phyloP scores from a whole-genome alignment of 257 asterid species.

The Agastache rugosa region DNA sequence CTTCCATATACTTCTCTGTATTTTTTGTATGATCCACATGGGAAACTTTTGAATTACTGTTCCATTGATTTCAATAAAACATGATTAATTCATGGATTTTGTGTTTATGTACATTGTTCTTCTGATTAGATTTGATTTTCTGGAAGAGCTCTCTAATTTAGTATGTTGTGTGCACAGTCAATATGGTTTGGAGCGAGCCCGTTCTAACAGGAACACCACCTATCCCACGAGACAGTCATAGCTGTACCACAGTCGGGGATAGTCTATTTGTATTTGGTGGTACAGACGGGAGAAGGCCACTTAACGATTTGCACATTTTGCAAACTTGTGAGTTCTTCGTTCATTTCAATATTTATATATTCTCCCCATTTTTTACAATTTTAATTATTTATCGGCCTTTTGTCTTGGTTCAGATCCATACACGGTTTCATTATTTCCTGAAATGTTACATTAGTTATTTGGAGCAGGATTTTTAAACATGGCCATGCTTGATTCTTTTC shows the following conservation, averaged over 20 bases:
- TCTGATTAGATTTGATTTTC: background rate
- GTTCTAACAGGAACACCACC: constrained; percentile 70
- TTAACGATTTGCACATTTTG: constrained; percentile 77
- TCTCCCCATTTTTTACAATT: constrained; percentile 3
- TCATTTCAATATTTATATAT: constrained; percentile 13
- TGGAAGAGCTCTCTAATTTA: constrained; percentile 24
- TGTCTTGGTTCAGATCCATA: constrained; percentile 18
- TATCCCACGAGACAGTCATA: constrained; percentile 91
- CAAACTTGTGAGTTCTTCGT: constrained; percentile 72
- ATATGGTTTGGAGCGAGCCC: constrained; percentile 79
- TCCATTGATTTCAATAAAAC: background rate
- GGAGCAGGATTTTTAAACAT: constrained; percentile 16
- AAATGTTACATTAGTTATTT: constrained; percentile 9
- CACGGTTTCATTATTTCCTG: background rate
- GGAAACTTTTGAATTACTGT: constrained; percentile 13
- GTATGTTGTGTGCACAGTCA: constrained; percentile 55
- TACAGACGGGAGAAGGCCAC: constrained; percentile 85
- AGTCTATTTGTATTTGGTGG: constrained; percentile 88
- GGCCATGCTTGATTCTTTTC: constrained; percentile 20
- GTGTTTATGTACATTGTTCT: constrained; percentile 12
- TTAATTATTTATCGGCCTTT: background rate
- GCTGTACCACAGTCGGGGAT: constrained; percentile 90
- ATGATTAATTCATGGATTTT: background rate
- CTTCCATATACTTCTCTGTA: constrained; percentile 18
- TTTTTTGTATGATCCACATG: constrained; percentile 5